Evolutionary conservation across 768 basidiomycete genomes (phyloP), one percentile per base, ranked within the genome.

Genomic region (Termitomyces sp.): DNA sequence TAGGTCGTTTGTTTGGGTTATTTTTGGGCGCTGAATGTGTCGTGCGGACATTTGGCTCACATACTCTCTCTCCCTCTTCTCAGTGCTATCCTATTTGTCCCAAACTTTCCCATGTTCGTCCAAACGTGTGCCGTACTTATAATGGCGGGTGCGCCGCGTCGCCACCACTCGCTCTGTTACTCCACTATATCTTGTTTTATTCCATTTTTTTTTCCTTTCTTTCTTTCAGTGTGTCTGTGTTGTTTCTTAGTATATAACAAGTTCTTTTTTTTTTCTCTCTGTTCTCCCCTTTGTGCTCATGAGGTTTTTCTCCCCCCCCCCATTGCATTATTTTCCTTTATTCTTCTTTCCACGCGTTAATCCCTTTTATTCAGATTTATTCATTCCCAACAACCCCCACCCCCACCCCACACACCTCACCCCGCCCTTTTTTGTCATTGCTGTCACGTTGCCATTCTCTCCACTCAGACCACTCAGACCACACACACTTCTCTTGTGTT

Each of bases 401-500:
- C 27, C 27, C 27, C 27, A 2, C 27, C 27, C 4, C 27, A 2
- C 27, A 2, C 4, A 27, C 27, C 27, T 27, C 27, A 27, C 27
- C 27, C 27, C 27, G 27, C 27, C 27, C 27, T 39, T 46, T n/a
- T 61, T 41, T 45, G 16, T 50, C 34, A 27, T 33, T 34, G 31
- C 56, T 60, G 55, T 57, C 57, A 55, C 62, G 16, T 47, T 61
- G 58, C 60, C 57, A 58, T 60, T 48, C 60, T 51, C 27, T 57
- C 22, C 52, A 41, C 60, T 57, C 39, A 50, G 27, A 11, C 49
- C n/a, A n/a, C n/a, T n/a, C n/a, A n/a, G n/a, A n/a, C n/a, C n/a
- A n/a, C n/a, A n/a, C n/a, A n/a, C n/a, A n/a, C 54, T 55, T 56
- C 50, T 46, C 51, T 53, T 65, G 63, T 67, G 65, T 68, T n/a